Evolutionary conservation across 306 rosid genomes (phyloP).

Genomic region (Trichosanthes cucumerina): DNA sequence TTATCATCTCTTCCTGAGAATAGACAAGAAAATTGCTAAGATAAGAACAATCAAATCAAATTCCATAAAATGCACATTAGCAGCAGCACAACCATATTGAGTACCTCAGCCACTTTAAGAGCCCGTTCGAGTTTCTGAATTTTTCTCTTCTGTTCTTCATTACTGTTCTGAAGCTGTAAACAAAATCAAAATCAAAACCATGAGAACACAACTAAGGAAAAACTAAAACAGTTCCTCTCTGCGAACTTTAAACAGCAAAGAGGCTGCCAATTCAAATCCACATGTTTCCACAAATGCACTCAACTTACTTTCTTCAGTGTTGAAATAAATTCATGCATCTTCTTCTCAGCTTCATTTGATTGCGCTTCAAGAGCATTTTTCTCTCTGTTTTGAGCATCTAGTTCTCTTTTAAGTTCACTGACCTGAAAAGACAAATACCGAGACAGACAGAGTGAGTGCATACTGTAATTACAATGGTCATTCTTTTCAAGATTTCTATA

Average conservation of each 20-base stretch:
- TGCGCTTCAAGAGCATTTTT: constrained; percentile 49
- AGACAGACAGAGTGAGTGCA: neutral
- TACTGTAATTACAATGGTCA: neutral
- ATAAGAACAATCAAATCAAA: neutral
- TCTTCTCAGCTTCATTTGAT: constrained; percentile 42
- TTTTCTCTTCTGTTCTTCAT: constrained; percentile 53
- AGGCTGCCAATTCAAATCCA: constrained; percentile 1
- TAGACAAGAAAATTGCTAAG: constrained; percentile 13
- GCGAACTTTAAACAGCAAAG: neutral
- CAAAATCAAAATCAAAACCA: constrained; percentile 14
- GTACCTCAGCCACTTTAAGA: constrained; percentile 67
- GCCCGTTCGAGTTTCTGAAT: constrained; percentile 61
- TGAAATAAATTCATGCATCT: constrained; percentile 35
- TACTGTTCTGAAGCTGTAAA: constrained; percentile 55
- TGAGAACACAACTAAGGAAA: neutral
- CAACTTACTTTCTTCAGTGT: constrained; percentile 53
- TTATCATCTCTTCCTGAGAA: constrained; percentile 75
- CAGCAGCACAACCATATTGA: constrained; percentile 9
- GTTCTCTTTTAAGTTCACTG: constrained; percentile 43
- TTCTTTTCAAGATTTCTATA: constrained; percentile 3
- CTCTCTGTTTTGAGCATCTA: constrained; percentile 43
- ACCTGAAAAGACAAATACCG: constrained; percentile 32
- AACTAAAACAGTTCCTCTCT: neutral
- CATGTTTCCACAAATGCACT: constrained; percentile 9
- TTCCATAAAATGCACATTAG: neutral